These are phyloP conservation scores for Trichoderma sp. DNA, from an alignment of 2,329 filamentous ascomycete genomes.

Conservation along the genomic window DNA sequence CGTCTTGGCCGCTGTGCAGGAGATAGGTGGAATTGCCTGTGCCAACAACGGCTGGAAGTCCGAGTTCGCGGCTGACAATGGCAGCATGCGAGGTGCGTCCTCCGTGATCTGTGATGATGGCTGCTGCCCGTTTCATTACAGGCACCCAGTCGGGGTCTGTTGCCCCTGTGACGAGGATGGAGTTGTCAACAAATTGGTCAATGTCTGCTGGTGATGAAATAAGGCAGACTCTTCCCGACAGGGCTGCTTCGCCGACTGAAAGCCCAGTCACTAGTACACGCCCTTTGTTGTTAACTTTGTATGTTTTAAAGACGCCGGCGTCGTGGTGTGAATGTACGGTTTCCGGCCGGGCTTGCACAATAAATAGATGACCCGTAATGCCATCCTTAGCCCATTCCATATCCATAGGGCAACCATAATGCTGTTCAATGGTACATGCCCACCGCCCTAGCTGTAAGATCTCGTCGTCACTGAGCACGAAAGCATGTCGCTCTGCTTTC, in stretches of 20 bases:
- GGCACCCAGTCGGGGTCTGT: slow-evolving; percentile 41
- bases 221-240: slow-evolving; percentile 35
- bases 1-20: slow-evolving; percentile 37
- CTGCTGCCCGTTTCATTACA: slow-evolving; percentile 38
- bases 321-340: slow-evolving; percentile 37
- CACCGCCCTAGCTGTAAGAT: slow-evolving; percentile 38
- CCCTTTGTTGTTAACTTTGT: slow-evolving; percentile 32
- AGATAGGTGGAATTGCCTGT: slow-evolving; percentile 37
- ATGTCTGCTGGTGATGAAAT: slow-evolving; percentile 31
- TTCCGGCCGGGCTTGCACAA: slow-evolving; percentile 39
- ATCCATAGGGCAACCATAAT: slow-evolving; percentile 39
- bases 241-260: slow-evolving; percentile 36
- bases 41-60: slow-evolving; percentile 39
- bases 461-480: slow-evolving; percentile 35
- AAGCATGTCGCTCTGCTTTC: slow-evolving; percentile 33
- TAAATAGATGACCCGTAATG: slow-evolving; percentile 31
- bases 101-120: slow-evolving; percentile 39
- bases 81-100: slow-evolving; percentile 40
- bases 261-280: slow-evolving; percentile 31
- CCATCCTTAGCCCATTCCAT: slow-evolving; percentile 41
- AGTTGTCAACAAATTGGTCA: slow-evolving; percentile 34
- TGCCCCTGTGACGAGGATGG: slow-evolving; percentile 35
- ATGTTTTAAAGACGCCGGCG: slow-evolving; percentile 33
- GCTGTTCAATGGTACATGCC: slow-evolving; percentile 36
- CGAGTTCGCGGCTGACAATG: slow-evolving; percentile 41